Evolutionary conservation across 257 asterid genomes (phyloP).

Genomic region (Plantago elongata): DNA sequence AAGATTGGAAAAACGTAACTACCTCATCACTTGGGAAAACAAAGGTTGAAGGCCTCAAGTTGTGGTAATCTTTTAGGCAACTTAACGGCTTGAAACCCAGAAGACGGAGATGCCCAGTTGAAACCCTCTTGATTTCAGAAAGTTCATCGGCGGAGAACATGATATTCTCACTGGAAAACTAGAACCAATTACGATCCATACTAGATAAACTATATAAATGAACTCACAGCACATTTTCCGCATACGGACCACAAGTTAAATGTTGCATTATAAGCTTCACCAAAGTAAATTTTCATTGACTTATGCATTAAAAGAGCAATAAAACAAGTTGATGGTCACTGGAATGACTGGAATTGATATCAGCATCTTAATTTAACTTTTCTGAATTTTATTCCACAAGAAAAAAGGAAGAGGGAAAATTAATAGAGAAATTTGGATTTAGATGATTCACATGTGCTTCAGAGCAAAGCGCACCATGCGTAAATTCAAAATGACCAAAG

Average conservation of each 20-base stretch:
- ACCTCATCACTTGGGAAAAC: conserved; percentile 95
- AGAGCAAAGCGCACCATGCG: too few relatives aligned
- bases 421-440: neutral
- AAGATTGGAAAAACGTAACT: conserved; percentile 14
- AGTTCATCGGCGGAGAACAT: conserved; percentile 66
- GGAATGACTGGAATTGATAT: conserved; percentile 12
- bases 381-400: conserved; percentile 8
- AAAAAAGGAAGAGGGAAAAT: neutral
- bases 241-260: too few relatives aligned
- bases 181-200: conserved; percentile 9
- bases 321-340: neutral
- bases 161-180: conserved; percentile 61
- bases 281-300: too few relatives aligned
- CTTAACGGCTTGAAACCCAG: conserved; percentile 92
- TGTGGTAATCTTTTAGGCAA: conserved; percentile 81
- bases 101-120: conserved; percentile 79
- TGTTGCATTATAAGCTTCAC: neutral
- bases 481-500: too few relatives aligned
- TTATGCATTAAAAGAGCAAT: neutral
- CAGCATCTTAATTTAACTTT: neutral
- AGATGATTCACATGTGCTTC: neutral
- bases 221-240: conserved; percentile 7
- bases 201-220: conserved; percentile 7
- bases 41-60: conserved; percentile 92
- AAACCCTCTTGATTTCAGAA: conserved; percentile 75